These are phyloP conservation scores for Mycena filopes DNA, from an alignment of 768 basidiomycete species.

Conservation along the genomic window DNA sequence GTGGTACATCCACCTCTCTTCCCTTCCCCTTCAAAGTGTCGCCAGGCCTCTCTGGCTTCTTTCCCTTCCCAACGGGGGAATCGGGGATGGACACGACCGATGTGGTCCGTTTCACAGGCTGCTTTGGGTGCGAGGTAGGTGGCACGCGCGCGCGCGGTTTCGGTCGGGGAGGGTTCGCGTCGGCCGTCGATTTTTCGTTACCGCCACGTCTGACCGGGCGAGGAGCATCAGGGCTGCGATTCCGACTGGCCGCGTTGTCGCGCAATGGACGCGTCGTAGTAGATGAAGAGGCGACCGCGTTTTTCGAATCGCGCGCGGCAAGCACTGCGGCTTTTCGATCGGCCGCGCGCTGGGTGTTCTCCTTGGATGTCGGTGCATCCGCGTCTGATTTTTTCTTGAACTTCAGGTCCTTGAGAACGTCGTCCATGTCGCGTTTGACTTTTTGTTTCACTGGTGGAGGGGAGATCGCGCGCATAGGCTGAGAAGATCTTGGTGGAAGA, in stretches of 20 bases:
- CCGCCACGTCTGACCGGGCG: background rate
- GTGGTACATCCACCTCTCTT: background rate
- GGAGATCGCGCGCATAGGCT: background rate
- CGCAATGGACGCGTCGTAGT: conserved; percentile 26
- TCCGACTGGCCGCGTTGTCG: conserved; percentile 20
- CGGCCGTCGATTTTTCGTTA: background rate
- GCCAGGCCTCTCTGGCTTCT: conserved; percentile 12
- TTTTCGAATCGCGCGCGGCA: background rate
- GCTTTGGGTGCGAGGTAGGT: background rate
- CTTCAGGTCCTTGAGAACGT: conserved; percentile 11
- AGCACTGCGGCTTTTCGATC: background rate
- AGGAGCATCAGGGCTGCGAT: background rate
- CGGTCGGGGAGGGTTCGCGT: conserved; percentile 1
- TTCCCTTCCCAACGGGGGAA: background rate
- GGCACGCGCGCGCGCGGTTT: background rate
- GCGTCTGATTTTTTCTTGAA: conserved; percentile 16
- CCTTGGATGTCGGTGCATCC: conserved; percentile 26
- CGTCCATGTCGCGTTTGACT: conserved; percentile 13
- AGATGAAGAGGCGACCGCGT: conserved; percentile 15
- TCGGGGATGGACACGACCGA: background rate
- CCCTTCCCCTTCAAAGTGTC: conserved; percentile 13
- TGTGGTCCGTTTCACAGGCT: background rate
- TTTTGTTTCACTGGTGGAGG: too few relatives aligned
- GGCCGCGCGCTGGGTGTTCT: conserved; percentile 19
- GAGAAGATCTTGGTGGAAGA: background rate